phyloP scores from a whole-genome alignment of 768 basidiomycete genomes.

The Mycena vitilis region DNA sequence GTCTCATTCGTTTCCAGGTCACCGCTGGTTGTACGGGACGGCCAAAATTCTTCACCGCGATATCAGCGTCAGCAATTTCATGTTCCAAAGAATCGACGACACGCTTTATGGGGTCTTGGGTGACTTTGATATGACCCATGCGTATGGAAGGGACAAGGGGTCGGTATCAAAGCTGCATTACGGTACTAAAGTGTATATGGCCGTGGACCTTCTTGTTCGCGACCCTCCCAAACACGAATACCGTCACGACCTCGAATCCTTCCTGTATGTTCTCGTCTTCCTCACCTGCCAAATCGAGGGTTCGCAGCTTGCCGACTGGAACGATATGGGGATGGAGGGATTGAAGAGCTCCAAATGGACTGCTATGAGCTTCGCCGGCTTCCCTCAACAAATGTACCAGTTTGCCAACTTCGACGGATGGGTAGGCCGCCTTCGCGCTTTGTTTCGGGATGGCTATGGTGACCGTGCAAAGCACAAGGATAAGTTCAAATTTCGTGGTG shows the following conservation, averaged over 20 bases:
- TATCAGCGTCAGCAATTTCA: conserved; percentile 1
- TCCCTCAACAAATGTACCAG: not conserved
- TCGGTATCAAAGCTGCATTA: conserved; percentile 39
- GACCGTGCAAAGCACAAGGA: no score
- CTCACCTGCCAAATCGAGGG: conserved; percentile 3
- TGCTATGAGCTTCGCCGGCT: no score
- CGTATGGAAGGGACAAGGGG: not conserved
- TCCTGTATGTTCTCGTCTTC: conserved; percentile 41
- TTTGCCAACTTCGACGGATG: not conserved
- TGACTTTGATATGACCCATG: conserved; percentile 6
- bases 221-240: conserved; percentile 37
- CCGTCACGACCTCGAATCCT: conserved; percentile 44
- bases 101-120: conserved; percentile 12
- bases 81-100: not conserved
- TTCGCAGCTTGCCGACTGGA: not conserved
- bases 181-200: conserved; percentile 46
- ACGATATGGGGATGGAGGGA: not conserved
- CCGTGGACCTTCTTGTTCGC: conserved; percentile 39
- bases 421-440: not conserved
- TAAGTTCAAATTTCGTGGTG: no score
- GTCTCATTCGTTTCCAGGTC: conserved; percentile 2
- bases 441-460: not conserved
- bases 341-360: not conserved
- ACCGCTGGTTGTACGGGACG: conserved; percentile 6
- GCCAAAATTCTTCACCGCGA: conserved; percentile 3